Conservation (phyloP, 768 basidiomycete genomes). For the Lepiota venenata region DNA sequence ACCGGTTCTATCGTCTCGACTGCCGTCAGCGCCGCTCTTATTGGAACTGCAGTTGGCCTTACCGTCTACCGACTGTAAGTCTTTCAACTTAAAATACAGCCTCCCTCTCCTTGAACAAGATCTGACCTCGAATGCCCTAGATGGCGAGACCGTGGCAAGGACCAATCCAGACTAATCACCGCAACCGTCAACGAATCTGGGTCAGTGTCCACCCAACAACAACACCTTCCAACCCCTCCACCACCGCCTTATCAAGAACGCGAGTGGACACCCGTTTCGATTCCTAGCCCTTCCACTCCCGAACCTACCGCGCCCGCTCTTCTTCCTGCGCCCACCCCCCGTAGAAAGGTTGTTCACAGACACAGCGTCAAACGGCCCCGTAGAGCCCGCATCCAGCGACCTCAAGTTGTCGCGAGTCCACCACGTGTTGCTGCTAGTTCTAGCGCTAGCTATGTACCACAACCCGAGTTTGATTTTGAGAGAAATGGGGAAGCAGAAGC, state of each 20-base stretch:
- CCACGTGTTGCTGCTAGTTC: constrained; percentile 17
- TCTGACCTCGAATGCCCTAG: constrained; percentile 29
- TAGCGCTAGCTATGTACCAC: constrained; percentile 19
- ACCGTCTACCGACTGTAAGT: constrained; percentile 84
- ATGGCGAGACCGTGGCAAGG: constrained; percentile 77
- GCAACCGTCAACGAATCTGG: constrained; percentile 13
- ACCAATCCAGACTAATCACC: constrained; percentile 22
- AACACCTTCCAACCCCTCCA: constrained; percentile 27
- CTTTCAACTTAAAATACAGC: background rate
- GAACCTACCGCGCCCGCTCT: constrained; percentile 30
- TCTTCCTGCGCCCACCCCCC: background rate
- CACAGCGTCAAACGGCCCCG: constrained; percentile 7
- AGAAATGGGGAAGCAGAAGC: constrained; percentile 27
- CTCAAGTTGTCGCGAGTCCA: constrained; percentile 8
- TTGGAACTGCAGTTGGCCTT: constrained; percentile 83
- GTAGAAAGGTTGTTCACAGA: constrained; percentile 4
- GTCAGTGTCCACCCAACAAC: background rate
- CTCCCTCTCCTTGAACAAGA: constrained; percentile 5
- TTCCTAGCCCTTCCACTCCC: constrained; percentile 23
- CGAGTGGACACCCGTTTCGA: constrained; percentile 41
- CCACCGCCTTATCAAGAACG: constrained; percentile 69
- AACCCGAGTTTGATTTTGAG: constrained; percentile 43
- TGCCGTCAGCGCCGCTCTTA: constrained; percentile 80
- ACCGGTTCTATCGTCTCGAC: constrained; percentile 82
- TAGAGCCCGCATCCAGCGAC: constrained; percentile 7